These are phyloP conservation scores for Backusella tuberculispora DNA, from an alignment of 192 early-diverging fungal species.

Conservation along the genomic window DNA sequence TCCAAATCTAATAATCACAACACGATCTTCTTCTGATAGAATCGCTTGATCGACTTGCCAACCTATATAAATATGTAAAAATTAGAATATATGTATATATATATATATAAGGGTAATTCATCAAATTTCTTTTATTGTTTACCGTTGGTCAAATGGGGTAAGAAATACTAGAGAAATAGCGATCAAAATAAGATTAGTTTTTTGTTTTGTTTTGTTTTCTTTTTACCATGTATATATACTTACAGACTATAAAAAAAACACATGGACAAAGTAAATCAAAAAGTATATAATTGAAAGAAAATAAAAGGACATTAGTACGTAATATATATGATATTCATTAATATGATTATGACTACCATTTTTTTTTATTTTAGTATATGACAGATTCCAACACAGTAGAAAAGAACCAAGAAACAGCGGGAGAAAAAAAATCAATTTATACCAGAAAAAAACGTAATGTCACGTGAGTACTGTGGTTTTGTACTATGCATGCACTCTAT, in stretches of 20 bases:
- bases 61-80: slow-evolving; percentile 36
- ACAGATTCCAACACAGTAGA: neutral
- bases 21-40: slow-evolving; percentile 94
- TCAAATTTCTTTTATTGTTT: neutral
- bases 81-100: neutral
- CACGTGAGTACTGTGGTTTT: too few species aligned
- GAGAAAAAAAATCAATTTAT: neutral
- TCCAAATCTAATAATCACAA: slow-evolving; percentile 97
- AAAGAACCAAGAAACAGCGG: too few species aligned
- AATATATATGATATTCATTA: too few species aligned
- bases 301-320: too few species aligned
- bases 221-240: neutral
- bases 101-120: neutral
- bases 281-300: neutral
- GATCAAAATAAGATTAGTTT: neutral
- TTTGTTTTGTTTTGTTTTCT: neutral
- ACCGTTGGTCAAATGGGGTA: slow-evolving; percentile 69
- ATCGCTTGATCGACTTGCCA: slow-evolving; percentile 99
- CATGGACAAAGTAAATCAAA: neutral
- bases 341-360: neutral
- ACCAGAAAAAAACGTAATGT: too few species aligned
- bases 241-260: neutral
- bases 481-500: too few species aligned
- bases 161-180: slow-evolving; percentile 50
- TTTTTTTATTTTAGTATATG: neutral